Evolutionary conservation across 225 moss, liverwort and hornwort species (phyloP).

Genomic region (Pleurozium schreberi): DNA sequence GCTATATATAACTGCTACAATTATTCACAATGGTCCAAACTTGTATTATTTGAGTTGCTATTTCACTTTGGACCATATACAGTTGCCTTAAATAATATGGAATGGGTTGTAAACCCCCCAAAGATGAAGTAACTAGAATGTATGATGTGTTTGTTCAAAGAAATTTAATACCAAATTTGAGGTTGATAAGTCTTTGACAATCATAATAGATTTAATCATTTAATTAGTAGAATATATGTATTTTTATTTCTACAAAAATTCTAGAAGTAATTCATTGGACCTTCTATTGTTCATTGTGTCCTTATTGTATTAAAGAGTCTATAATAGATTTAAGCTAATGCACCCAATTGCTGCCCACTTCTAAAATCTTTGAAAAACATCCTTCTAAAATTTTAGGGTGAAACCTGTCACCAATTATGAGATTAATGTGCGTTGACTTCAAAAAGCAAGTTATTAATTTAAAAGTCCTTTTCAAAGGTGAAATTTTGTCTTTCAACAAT

Average conservation of each 20-base stretch:
- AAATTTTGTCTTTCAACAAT: neutral
- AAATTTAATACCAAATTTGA: neutral
- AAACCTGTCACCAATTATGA: rapidly evolving
- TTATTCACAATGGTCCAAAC: neutral
- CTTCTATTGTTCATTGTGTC: neutral
- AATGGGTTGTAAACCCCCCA: neutral
- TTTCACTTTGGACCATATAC: neutral
- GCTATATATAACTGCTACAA: neutral
- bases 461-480: rapidly evolving
- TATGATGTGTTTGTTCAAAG: neutral
- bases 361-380: no score
- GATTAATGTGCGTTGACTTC: neutral
- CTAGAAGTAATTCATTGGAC: neutral
- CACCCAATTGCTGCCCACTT: neutral
- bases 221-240: rapidly evolving
- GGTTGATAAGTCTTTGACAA: neutral
- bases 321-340: neutral
- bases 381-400: neutral
- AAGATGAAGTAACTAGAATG: neutral
- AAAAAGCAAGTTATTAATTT: neutral
- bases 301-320: neutral
- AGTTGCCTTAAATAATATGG: neutral
- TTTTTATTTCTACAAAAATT: neutral
- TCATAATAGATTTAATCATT: neutral
- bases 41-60: neutral